Percentiles rank a stretch among this genome's conserved stretches.
phyloP scores from a whole-genome alignment of 768 basidiomycete genomes.

The Boletus fagicola region DNA sequence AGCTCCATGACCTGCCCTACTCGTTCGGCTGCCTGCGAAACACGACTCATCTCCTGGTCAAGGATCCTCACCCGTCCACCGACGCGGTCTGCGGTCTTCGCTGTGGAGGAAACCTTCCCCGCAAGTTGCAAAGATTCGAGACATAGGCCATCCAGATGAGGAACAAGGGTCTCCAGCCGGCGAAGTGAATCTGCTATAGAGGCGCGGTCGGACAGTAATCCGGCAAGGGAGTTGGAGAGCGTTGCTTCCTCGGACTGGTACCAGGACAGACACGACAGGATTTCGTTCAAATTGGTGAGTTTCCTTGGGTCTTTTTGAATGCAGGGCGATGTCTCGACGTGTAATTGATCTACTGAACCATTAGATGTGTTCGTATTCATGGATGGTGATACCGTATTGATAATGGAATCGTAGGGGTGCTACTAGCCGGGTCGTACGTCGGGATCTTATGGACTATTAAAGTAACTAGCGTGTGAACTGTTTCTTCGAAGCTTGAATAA shows the following conservation, averaged over 20 bases:
- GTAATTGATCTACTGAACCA: conserved; percentile 7
- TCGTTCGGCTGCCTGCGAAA: conserved; percentile 86
- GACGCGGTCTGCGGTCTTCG: conserved; percentile 79
- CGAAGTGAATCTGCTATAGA: conserved; percentile 62
- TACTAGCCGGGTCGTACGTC: neutral
- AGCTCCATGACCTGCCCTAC: conserved; percentile 94
- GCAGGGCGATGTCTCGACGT: conserved; percentile 5
- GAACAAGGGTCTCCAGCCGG: conserved; percentile 58
- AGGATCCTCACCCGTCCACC: conserved; percentile 87
- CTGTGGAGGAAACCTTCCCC: conserved; percentile 65
- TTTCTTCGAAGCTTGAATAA: no score
- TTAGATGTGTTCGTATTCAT: conserved; percentile 13
- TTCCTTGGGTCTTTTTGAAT: conserved; percentile 29
- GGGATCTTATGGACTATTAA: neutral
- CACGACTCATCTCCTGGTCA: conserved; percentile 91
- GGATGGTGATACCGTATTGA: neutral
- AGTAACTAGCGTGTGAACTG: no score
- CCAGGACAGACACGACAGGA: conserved; percentile 70
- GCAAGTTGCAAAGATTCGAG: conserved; percentile 55
- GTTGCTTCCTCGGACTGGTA: conserved; percentile 77
- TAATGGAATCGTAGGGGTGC: neutral
- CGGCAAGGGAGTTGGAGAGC: conserved; percentile 69
- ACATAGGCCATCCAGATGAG: conserved; percentile 62
- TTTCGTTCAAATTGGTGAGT: conserved; percentile 64
- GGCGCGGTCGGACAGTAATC: conserved; percentile 64